These are phyloP conservation scores for Claviceps humidiphila DNA, from an alignment of 2,329 filamentous ascomycete genomes.

Conservation along the genomic window DNA sequence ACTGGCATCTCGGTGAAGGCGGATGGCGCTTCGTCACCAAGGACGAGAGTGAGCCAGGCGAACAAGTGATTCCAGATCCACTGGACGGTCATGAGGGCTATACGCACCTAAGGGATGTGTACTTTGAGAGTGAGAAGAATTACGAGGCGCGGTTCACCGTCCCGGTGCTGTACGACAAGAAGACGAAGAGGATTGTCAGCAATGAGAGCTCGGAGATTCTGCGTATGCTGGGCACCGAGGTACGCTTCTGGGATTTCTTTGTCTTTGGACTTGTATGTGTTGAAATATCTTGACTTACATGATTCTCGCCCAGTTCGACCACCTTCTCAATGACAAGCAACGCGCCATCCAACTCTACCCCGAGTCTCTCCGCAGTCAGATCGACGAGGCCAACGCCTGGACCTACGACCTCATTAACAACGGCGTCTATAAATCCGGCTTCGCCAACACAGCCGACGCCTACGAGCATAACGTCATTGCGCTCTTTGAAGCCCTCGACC, in stretches of 20 bases:
- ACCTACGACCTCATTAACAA: slow-evolving; percentile 64
- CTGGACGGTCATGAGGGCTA: slow-evolving; percentile 57
- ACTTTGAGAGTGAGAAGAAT: slow-evolving; percentile 59
- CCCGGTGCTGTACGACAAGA: slow-evolving; percentile 73
- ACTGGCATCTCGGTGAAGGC: slow-evolving; percentile 68
- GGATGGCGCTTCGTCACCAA: slow-evolving; percentile 72
- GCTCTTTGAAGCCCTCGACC: slow-evolving; percentile 67
- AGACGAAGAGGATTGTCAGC: slow-evolving; percentile 64
- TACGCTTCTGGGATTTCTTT: neutral
- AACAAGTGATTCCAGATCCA: slow-evolving; percentile 53
- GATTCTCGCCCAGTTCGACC: slow-evolving; percentile 44
- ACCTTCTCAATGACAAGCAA: slow-evolving; percentile 46
- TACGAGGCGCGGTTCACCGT: slow-evolving; percentile 78
- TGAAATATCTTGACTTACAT: neutral
- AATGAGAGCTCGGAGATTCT: slow-evolving; percentile 91
- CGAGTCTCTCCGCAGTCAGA: slow-evolving; percentile 44
- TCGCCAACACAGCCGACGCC: slow-evolving; percentile 69
- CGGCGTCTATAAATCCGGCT: slow-evolving; percentile 64
- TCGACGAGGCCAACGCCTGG: slow-evolving; percentile 71
- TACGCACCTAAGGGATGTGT: slow-evolving; percentile 61
- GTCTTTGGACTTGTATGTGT: neutral
- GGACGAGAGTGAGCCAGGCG: slow-evolving; percentile 43
- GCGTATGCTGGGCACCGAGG: slow-evolving; percentile 72
- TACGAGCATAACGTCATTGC: slow-evolving; percentile 61
- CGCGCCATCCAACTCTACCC: slow-evolving; percentile 56